Base-by-base conservation (phyloP, 176 grass and related monocot species). In the Aegilops bicornis region DNA sequence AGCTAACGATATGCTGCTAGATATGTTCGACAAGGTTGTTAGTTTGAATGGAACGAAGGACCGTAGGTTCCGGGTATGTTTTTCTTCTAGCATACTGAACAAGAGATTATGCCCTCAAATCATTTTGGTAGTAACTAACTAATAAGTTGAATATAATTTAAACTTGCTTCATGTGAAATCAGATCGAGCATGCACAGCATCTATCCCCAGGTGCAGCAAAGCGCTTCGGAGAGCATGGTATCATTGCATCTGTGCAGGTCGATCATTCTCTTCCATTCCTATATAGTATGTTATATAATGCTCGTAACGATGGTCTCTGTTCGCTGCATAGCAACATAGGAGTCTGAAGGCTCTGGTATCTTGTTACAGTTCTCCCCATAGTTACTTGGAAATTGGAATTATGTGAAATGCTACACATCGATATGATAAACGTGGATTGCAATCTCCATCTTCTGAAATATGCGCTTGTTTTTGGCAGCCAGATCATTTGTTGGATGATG, bases 111-210 rank as follows among this genome's bases (percentile, higher is more conserved):
- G 50, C 48, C 15, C 36, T 82, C 14, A 39, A 19, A 8, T 24
- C 27, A 35, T 30, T 83, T 58, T 82, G 29, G 13, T 16, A 19
- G 42, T 36, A 47, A 47, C 12, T 10, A 85, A 13, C 64, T 76
- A 24, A 67, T 87, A 50, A 12, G 9, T 0, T 47, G 48, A 52
- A 59, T 64, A 54, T 11, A 63, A 32, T 45, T 73, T 76, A 19
- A 92, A 90, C 65, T 92, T 52, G 20, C 77, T 81, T 68, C 43
- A 2, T 79, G 2, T 71, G 82, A 40, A 50, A 80, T 89, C 87
- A 99, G 94, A 96, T 99, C 81, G 97, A 99, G 80, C 97, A 99
- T 87, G 92, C 94, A 5, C 97, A 99, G 27, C 97, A 99, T 89
- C 89, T 99, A 19, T 73, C 86, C 71, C 90, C 88, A 48, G 88